Evolutionary conservation across 2,329 filamentous ascomycete species (phyloP), one percentile per base, ranked within the genome.

Genomic region (Herpomyces periplanetae): DNA sequence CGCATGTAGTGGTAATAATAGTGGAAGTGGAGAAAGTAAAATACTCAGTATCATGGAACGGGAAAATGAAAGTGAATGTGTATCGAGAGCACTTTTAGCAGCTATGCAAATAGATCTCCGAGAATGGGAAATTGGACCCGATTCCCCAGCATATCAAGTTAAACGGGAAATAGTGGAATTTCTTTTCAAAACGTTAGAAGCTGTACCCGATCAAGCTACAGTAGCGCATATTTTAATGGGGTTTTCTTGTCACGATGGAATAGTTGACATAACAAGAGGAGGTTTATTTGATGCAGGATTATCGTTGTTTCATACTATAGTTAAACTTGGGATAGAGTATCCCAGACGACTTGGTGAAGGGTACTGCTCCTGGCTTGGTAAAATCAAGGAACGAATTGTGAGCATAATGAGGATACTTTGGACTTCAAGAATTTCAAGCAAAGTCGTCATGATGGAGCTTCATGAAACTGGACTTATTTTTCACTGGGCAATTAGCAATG

Each of bases 181-280:
- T 30, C 42, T 99, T 14, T 63, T 66, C 28, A 54, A 58, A 21
- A 85, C 68, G 32, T 47, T 96, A 2, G 49, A 52, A 20, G 56
- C 62, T 13, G 62, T 60, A 11, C 59, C 64, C 1, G 52, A 62
- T 28, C 54, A 59, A 28, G 73, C 80, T 3, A 84, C 63, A 2
- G 60, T 96, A 27, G 80, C 75, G 1, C 84, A 96, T 35, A 47
- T 85, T 17, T 44, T 96, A 2, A 53, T 96, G 3, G 80, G 80
- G 0, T 88, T 96, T 35, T 51, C 51, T 21, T 84, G 69, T 30
- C 53, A 57, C 16, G 52, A 61, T 13, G 59, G 57, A 25, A 49
- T 50, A 5, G 43, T 91, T 2, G 55, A 55, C 10, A 42, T 80
- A 13, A 49, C 62, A 19, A 41, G 55, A 1, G 51, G 57, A 11